A percentile compares a stretch with the other conserved stretches of the same genome.
phyloP scores from a whole-genome alignment of 73 alveolate genomes.

The Vitrella brassicaformis region DNA sequence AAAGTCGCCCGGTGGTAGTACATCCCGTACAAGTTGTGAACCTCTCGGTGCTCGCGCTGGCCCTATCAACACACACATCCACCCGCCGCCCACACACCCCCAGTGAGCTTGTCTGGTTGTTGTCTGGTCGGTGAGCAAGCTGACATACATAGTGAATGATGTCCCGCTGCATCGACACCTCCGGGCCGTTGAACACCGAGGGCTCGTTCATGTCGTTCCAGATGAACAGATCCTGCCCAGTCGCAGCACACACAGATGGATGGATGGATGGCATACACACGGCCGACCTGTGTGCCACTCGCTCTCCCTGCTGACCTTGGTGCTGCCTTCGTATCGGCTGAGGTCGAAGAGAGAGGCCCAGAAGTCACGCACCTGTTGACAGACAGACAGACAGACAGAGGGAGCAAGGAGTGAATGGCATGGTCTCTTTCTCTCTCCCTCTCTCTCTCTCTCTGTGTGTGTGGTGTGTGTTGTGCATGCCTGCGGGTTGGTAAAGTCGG shows the following conservation, averaged over 20 bases:
- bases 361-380: conserved; percentile 17
- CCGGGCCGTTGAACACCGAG: conserved; percentile 62
- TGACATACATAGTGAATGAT: conserved; percentile 1
- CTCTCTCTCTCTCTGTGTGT: background rate
- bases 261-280: background rate
- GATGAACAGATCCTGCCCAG: conserved; percentile 26
- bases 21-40: conserved; percentile 76
- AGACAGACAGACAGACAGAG: background rate
- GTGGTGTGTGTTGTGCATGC: background rate
- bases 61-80: no score
- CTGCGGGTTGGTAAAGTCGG: conserved; percentile 45
- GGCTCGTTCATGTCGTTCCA: conserved; percentile 92
- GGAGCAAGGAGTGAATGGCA: background rate
- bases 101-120: background rate
- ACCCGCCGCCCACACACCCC: background rate
- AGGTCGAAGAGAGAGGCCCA: conserved; percentile 27
- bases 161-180: conserved; percentile 38
- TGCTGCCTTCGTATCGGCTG: conserved; percentile 11
- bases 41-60: conserved; percentile 71
- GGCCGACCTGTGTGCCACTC: conserved; percentile 14
- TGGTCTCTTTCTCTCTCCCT: background rate
- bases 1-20: conserved; percentile 57
- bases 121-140: no score
- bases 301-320: background rate
- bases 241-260: background rate